phyloP scores from a whole-genome alignment of 441 rosid genomes.

The Flueggea neowawraea region DNA sequence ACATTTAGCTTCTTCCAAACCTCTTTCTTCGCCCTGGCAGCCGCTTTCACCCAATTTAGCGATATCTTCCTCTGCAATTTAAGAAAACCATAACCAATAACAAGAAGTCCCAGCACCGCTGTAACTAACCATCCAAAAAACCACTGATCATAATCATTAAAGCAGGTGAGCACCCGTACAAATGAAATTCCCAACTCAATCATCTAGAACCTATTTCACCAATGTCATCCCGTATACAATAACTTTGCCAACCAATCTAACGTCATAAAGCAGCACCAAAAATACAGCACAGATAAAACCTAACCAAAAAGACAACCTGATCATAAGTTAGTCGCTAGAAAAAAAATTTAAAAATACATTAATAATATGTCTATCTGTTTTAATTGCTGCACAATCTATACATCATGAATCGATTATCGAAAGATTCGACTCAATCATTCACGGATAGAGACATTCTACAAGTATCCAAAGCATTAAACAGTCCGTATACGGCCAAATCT shows the following conservation, averaged over 20 bases:
- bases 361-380: too few species aligned
- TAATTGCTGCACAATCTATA: too few species aligned
- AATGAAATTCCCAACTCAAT: neutral
- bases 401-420: too few species aligned
- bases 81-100: conserved; percentile 37
- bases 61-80: conserved; percentile 59
- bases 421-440: too few species aligned
- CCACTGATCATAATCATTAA: neutral
- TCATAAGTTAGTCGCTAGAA: too few species aligned
- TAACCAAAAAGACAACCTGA: too few species aligned
- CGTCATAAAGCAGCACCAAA: neutral
- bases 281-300: neutral
- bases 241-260: neutral
- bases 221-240: neutral
- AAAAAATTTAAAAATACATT: too few species aligned
- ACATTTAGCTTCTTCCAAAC: conserved; percentile 56
- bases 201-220: neutral
- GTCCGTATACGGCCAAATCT: too few species aligned
- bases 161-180: neutral
- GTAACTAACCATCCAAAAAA: conserved; percentile 45
- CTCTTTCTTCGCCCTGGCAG: conserved; percentile 53
- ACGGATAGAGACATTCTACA: too few species aligned
- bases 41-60: conserved; percentile 56
- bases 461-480: too few species aligned
- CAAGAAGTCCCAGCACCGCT: conserved; percentile 36